Evolutionary conservation across 441 rosid species (phyloP).

Genomic region (Cnidoscolus chayamansa): DNA sequence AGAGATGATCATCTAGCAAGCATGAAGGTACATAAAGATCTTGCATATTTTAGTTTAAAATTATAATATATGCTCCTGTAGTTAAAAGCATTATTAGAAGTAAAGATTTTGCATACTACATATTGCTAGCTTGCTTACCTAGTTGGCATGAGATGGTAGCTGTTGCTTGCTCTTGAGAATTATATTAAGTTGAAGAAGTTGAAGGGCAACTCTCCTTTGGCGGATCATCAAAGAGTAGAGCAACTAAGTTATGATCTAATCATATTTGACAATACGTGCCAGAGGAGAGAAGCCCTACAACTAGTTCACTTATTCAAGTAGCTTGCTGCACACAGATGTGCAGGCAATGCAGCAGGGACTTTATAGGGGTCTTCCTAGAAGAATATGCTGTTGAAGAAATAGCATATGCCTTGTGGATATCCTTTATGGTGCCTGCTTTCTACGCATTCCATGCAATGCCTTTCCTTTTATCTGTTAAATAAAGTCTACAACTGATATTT

Average conservation of each 20-base stretch:
- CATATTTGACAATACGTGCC: constrained; percentile 43
- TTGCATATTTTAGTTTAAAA: no score
- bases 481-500: constrained; percentile 14
- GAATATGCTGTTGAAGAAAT: constrained; percentile 19
- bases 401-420: constrained; percentile 39
- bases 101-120: background rate
- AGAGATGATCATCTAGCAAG: no score
- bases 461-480: constrained; percentile 21
- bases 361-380: background rate
- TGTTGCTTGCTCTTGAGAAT: background rate
- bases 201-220: constrained; percentile 86
- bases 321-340: background rate
- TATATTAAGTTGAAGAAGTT: constrained; percentile 40
- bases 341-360: background rate
- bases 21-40: no score
- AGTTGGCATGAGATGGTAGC: background rate
- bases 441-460: constrained; percentile 26
- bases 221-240: constrained; percentile 21
- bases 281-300: constrained; percentile 61
- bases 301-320: constrained; percentile 44
- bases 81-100: no score
- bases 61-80: no score
- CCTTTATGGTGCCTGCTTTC: constrained; percentile 29
- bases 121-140: background rate
- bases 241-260: background rate